Percentiles rank a stretch among this genome's conserved stretches.
phyloP scores from a whole-genome alignment of 2,329 filamentous ascomycete genomes.

The Cladorrhinum sp. region DNA sequence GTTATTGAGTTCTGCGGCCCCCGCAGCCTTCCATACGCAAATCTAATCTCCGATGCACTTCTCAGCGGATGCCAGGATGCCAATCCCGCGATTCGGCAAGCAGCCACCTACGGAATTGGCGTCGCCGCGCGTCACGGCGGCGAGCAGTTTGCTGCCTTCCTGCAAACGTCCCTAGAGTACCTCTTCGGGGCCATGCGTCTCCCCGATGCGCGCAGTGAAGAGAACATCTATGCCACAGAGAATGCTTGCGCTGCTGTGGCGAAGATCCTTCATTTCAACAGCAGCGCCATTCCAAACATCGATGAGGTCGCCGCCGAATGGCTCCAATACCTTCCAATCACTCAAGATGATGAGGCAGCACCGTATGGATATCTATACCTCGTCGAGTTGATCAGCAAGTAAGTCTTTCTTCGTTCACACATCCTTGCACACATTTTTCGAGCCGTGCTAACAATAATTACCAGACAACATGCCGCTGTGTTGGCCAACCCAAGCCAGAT shows the following conservation, averaged over 20 bases:
- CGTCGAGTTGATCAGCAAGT: conserved; percentile 90
- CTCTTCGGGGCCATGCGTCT: conserved; percentile 83
- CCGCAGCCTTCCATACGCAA: conserved; percentile 81
- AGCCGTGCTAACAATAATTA: conserved; percentile 7
- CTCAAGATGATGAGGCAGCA: conserved; percentile 94
- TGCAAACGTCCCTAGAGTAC: conserved; percentile 72
- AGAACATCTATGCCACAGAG: conserved; percentile 95
- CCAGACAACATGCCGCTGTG: conserved; percentile 81
- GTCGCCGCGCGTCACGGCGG: conserved; percentile 93
- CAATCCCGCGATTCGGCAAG: conserved; percentile 89
- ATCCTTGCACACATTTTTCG: not conserved
- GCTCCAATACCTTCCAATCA: conserved; percentile 86
- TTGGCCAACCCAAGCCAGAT: conserved; percentile 74
- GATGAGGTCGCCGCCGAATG: conserved; percentile 79
- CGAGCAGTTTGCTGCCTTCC: conserved; percentile 80
- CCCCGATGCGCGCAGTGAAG: conserved; percentile 79
- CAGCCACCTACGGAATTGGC: conserved; percentile 92
- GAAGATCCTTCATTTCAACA: conserved; percentile 92
- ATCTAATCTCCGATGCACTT: conserved; percentile 82
- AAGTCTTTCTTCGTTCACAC: conserved; percentile 45
- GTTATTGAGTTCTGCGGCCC: conserved; percentile 94
- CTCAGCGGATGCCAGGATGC: conserved; percentile 81
- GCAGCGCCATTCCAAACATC: conserved; percentile 69
- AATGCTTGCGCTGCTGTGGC: conserved; percentile 96
- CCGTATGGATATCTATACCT: conserved; percentile 94